phyloP scores from a whole-genome alignment of 2,329 filamentous ascomycete species.

The Madurella fahalii region DNA sequence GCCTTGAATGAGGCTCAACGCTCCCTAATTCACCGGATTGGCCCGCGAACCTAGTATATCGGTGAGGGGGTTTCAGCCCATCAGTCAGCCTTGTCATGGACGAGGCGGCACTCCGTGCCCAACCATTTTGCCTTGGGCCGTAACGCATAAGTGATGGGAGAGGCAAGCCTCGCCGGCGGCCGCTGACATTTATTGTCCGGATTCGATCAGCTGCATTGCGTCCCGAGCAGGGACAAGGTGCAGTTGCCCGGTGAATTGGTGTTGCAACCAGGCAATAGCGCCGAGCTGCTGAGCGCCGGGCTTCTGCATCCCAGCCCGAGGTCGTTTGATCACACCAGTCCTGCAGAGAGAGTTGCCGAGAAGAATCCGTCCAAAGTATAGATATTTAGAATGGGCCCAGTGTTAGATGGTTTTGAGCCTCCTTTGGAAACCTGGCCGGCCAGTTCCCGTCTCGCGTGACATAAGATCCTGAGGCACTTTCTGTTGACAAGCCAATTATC shows the following conservation, averaged over 20 bases:
- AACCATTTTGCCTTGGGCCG: conserved; percentile 19
- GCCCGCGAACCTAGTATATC: conserved; percentile 14
- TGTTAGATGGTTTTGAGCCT: not conserved
- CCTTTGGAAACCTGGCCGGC: not conserved
- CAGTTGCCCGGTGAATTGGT: conserved; percentile 6
- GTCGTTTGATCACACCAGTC: not conserved
- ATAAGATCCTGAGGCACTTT: not conserved
- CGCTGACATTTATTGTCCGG: conserved; percentile 1
- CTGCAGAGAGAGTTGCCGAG: not conserved
- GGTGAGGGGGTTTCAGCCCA: conserved; percentile 21
- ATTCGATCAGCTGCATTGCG: conserved; percentile 4
- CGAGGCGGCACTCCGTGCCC: conserved; percentile 10
- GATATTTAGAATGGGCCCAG: conserved; percentile 5
- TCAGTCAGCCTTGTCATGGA: conserved; percentile 13
- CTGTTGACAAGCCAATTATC: not conserved
- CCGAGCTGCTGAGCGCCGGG: not conserved
- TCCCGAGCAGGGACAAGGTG: not conserved
- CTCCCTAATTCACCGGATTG: conserved; percentile 8
- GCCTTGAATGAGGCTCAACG: conserved; percentile 17
- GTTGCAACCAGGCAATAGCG: conserved; percentile 1
- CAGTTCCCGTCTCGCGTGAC: not conserved
- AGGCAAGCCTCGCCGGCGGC: conserved; percentile 5
- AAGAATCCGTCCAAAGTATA: not conserved
- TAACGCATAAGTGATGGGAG: conserved; percentile 13
- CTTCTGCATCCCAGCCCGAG: not conserved